Evolutionary conservation across 148 eudicot species (phyloP), one percentile per base, ranked within the genome.

Genomic region (Pouteria glomerata): DNA sequence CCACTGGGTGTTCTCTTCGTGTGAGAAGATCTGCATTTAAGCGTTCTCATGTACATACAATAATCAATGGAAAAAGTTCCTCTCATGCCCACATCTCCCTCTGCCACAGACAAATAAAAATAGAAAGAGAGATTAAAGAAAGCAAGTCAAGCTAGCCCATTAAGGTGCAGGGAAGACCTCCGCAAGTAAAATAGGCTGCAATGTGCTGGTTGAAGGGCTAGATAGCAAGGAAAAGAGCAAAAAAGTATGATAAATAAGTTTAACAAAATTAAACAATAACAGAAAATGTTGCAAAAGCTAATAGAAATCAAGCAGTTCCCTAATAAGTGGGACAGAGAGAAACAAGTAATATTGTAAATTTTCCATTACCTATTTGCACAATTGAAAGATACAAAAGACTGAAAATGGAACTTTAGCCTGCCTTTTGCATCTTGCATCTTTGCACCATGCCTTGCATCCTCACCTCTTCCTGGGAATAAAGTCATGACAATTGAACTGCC

Each of bases 401-500:
- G 99, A 80, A 95, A 95, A 74, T 88, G 83, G 79, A 73, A 95
- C 80, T 88, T 95, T 11, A 92, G 96, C 80, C 97, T 85, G 81
- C 97, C 99, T 74, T 91, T 90, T 29, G 75, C 82, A 80, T 95
- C 99, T 79, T 82, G 93, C 21, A 86, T 88, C 86, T 81, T 95
- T 73, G 99, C 99, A 75, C 97, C 97, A 82, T 89, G 96, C 71
- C 79, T 86, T 78, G 97, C 99, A 87, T 95, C 96, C 67, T 78
- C 73, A 71, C 97, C 99, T 85, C 83, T 88, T 51, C 97, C 97
- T 35, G 88, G 93, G 35, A 90, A 82, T 68, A 95, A 84, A 68
- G 97, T 95, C 78, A 95, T 85, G 77, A 88, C 82, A 68, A 95
- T 89, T 44, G 99, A 97, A 81, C 99, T 95, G 26, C 97, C 99